Conservation (phyloP, 768 basidiomycete species). For the Chalciporus chontae region DNA sequence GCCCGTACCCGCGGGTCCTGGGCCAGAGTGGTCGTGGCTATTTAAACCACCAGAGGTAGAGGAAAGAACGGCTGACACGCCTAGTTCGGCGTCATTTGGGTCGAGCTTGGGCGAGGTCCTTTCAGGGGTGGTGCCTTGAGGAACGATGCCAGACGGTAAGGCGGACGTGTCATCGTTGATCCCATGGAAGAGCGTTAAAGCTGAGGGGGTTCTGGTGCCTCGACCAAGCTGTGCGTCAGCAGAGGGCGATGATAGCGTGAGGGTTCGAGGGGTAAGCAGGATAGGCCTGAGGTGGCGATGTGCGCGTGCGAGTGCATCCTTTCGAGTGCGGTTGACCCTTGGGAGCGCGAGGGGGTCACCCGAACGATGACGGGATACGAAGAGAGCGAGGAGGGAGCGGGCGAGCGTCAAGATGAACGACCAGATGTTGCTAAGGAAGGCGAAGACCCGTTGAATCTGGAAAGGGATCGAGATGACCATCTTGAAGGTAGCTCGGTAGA, state of each 20-base stretch:
- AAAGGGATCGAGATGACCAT: constrained; percentile 12
- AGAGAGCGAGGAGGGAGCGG: constrained; percentile 23
- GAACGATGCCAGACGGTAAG: background rate
- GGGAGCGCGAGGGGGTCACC: constrained; percentile 13
- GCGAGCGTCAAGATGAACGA: constrained; percentile 26
- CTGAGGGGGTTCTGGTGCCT: constrained; percentile 9
- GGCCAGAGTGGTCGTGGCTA: background rate
- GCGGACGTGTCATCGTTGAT: background rate
- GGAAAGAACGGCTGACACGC: constrained; percentile 3
- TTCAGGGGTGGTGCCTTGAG: constrained; percentile 2
- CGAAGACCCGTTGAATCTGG: constrained; percentile 2
- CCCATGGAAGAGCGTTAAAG: constrained; percentile 10
- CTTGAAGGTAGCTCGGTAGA: background rate
- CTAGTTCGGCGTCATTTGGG: constrained; percentile 15
- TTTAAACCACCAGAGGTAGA: background rate
- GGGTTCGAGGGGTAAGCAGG: constrained; percentile 13
- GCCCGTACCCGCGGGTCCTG: background rate
- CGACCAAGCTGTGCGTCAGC: background rate
- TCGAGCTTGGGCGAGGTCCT: constrained; percentile 20
- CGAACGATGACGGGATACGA: constrained; percentile 12
- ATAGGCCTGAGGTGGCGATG: constrained; percentile 21
- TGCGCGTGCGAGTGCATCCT: constrained; percentile 11
- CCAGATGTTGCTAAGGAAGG: constrained; percentile 22
- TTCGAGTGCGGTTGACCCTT: background rate
- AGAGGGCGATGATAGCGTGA: background rate